Evolutionary conservation across 768 basidiomycete genomes (phyloP), one percentile per base, ranked within the genome.

Genomic region (Scleroderma citrinum): DNA sequence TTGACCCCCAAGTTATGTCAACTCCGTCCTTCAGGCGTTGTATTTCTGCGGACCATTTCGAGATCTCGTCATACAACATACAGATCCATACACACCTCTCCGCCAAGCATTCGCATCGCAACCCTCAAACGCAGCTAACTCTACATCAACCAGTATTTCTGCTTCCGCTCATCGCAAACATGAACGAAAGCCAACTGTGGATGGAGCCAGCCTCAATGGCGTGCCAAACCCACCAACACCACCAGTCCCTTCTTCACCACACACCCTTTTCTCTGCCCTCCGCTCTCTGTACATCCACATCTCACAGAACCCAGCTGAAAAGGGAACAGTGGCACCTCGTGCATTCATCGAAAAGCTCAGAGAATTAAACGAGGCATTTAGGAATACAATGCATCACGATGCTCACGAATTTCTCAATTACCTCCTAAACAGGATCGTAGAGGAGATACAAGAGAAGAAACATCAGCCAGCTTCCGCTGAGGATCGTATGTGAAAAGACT

Each of bases 391-490:
- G 79, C 96, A 99, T 64, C 96, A 99, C 64, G 96, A 99, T 65
- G 96, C 96, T 3, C 96, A 98, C 69, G 96, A 99, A 68, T 98
- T 99, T 67, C 74, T 97, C 36, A 96, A 94, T 64, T 97, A 87
- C 69, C 71, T 97, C 23, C 71, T 99, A 47, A 99, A 99, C 67
- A 83, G 77, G 64, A 84, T 99, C 43, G 86, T 92, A 31, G 95
- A 98, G 67, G 93, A 97, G 63, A 80, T 95, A 56, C 89, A 93
- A 60, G 78, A 81, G 50, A 75, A 67, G 60, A 82, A 73, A 58
- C 71, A 63, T 38, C 56, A 59, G n/a, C 64, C 69, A 47, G 68
- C 67, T 46, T 71, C 74, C 16, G 73, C 69, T 24, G 87, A 87
- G 32, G 87, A 89, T 58, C 60, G 87, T 90, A 63, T 71, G 87